phyloP scores from a whole-genome alignment of 306 rosid species.

The cucumber (Cucumis sativus) region Cucumber_9930_V3 NC_026658.2:25070001-25070500 shows the following conservation, averaged over 20 bases:
- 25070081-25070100: not conserved
- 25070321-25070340: not conserved
- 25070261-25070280: not conserved
- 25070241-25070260: not conserved
- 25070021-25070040: too few species aligned
- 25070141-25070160: not conserved
- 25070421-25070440: not conserved
- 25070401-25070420: not conserved
- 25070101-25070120: not conserved
- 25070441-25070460: not conserved
- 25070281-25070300: not conserved
- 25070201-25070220: not conserved
- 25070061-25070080: too few species aligned
- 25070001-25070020: too few species aligned
- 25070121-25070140: not conserved
- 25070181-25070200: not conserved
- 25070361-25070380: not conserved
- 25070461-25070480: not conserved
- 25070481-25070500: not conserved
- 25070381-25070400: not conserved
- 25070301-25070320: not conserved
- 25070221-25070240: not conserved
- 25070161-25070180: not conserved
- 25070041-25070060: too few species aligned
- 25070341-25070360: not conserved